These are phyloP conservation scores for Plasmodium malariae DNA, from an alignment of 169 alveolate species.

Conservation along the genomic window DNA sequence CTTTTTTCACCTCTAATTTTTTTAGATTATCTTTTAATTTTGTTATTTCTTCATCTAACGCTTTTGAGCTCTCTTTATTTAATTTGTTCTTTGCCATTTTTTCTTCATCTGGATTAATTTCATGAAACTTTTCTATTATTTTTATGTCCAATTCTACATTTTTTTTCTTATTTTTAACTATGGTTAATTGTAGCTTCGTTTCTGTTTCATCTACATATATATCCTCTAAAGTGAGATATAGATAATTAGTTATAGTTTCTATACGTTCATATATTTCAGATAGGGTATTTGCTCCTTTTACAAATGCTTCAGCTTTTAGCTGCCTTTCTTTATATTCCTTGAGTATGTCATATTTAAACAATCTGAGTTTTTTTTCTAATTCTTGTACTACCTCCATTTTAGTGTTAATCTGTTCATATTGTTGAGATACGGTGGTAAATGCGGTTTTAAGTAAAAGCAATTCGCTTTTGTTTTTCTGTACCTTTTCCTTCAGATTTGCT, in stretches of 20 bases:
- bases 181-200: neutral
- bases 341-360: constrained; percentile 12
- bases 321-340: constrained; percentile 13
- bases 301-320: neutral
- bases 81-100: neutral
- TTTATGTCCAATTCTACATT: constrained; percentile 19
- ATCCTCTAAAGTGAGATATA: neutral
- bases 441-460: neutral
- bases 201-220: neutral
- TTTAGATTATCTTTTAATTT: neutral
- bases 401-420: neutral
- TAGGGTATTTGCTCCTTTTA: neutral
- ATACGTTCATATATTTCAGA: constrained; percentile 7
- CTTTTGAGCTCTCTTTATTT: constrained; percentile 3
- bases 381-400: constrained; percentile 18
- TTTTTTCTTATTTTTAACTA: constrained; percentile 2
- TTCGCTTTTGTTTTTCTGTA: constrained; percentile 6
- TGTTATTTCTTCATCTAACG: neutral
- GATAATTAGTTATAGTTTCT: neutral
- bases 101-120: neutral
- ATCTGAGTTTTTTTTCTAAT: constrained; percentile 4
- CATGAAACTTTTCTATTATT: neutral
- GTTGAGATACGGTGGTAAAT: neutral
- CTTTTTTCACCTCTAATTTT: constrained; percentile 17
- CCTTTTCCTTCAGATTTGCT: neutral